phyloP scores from a whole-genome alignment of 2,329 filamentous ascomycete species.

The Trichoderma sp. region DNA sequence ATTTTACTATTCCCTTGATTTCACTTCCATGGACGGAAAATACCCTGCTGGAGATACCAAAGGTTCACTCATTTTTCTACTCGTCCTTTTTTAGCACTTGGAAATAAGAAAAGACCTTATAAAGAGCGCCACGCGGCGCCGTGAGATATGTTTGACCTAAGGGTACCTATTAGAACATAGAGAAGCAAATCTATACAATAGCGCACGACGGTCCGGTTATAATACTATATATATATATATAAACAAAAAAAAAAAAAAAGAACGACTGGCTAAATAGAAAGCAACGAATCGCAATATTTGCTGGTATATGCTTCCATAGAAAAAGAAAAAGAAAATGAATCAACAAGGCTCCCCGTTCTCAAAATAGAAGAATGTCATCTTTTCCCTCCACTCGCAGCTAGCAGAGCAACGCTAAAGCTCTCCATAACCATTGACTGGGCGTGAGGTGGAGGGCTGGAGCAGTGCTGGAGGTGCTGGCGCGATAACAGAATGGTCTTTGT shows the following conservation, averaged over 20 bases:
- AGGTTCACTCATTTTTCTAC: background rate
- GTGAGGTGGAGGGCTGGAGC: background rate
- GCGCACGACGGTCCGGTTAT: background rate
- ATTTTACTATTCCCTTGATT: background rate
- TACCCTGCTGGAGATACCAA: conserved; percentile 3
- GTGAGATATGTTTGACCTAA: background rate
- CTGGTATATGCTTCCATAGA: background rate
- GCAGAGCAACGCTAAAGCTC: conserved; percentile 12
- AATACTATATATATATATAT: background rate
- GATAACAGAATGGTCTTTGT: background rate
- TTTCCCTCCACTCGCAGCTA: background rate
- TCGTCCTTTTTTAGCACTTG: background rate
- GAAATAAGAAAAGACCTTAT: background rate
- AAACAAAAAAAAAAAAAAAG: background rate
- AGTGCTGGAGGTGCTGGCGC: background rate
- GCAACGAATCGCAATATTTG: background rate
- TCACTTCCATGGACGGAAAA: background rate
- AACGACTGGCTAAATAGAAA: background rate
- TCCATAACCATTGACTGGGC: background rate
- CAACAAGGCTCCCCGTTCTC: background rate
- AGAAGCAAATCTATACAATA: background rate
- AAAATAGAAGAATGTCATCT: background rate
- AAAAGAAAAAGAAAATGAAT: background rate
- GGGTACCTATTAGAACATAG: background rate
- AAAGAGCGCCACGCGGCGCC: background rate